phyloP scores from a whole-genome alignment of 1,284 basidiomycete species.

The Chalciporus piperatoides region DNA sequence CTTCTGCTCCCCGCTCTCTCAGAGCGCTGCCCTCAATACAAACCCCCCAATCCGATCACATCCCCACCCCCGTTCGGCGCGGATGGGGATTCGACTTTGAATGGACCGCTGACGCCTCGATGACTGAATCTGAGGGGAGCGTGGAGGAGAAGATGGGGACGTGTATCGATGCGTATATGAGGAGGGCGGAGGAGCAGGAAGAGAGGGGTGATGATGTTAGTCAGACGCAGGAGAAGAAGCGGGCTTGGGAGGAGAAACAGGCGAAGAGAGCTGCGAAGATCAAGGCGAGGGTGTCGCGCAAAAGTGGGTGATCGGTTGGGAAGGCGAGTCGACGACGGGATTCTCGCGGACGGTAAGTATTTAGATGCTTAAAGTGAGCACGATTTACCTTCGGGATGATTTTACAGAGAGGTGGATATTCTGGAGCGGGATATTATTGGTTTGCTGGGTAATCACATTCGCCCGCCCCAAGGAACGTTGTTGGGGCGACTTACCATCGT shows the following conservation, averaged over 20 bases:
- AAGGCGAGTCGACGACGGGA: too few species aligned
- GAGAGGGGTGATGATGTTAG: slow-evolving; percentile 56
- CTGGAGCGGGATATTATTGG: too few species aligned
- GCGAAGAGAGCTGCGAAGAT: slow-evolving; percentile 36
- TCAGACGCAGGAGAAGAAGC: slow-evolving; percentile 68
- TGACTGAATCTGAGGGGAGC: slow-evolving; percentile 8
- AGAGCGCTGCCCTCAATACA: neutral
- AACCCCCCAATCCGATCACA: neutral
- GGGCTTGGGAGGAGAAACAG: slow-evolving; percentile 49
- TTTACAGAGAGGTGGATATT: too few species aligned
- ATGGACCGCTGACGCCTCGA: slow-evolving; percentile 43
- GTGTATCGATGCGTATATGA: slow-evolving; percentile 56
- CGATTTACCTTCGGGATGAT: too few species aligned
- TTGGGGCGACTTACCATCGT: too few species aligned
- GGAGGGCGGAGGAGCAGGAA: slow-evolving; percentile 44
- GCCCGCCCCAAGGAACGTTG: too few species aligned
- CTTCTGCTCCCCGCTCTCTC: slow-evolving; percentile 37
- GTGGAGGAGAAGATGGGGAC: slow-evolving; percentile 67
- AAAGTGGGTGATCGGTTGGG: slow-evolving; percentile 13
- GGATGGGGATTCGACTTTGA: slow-evolving; percentile 85
- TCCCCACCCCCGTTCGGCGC: slow-evolving; percentile 26
- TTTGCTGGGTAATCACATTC: too few species aligned
- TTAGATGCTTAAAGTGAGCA: too few species aligned
- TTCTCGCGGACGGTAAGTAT: neutral
- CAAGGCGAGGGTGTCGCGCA: slow-evolving; percentile 28